Conservation (phyloP, 768 basidiomycete genomes). For the Leccinum longicurvipes region DNA sequence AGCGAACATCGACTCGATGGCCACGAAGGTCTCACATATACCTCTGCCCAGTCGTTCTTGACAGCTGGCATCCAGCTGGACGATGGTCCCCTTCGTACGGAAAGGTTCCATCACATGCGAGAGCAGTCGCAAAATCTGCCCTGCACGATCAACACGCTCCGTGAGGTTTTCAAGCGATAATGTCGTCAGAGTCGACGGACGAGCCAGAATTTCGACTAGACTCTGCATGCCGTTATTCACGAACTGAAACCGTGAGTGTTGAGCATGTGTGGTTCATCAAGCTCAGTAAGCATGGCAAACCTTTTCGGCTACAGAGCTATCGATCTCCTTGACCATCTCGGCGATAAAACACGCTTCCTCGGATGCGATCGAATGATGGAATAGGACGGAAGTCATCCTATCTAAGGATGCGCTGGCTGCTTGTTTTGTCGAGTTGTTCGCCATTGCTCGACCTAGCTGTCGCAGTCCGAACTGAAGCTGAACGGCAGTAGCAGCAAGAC, state of each 20-base stretch:
- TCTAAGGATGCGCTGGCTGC: conserved; percentile 63
- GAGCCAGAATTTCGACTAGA: conserved; percentile 54
- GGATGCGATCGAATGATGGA: conserved; percentile 68
- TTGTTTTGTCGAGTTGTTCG: conserved; percentile 47
- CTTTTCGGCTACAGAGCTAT: conserved; percentile 63
- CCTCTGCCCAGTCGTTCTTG: conserved; percentile 58
- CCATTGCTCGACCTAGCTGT: conserved; percentile 66
- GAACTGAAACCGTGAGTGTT: conserved; percentile 42
- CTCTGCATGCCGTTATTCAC: conserved; percentile 71
- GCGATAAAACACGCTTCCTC: conserved; percentile 83
- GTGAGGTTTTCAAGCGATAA: conserved; percentile 29
- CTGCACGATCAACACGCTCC: conserved; percentile 50
- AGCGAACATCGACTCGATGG: conserved; percentile 37
- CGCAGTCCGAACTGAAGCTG: conserved; percentile 74
- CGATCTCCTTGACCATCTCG: conserved; percentile 74
- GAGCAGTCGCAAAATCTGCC: conserved; percentile 67
- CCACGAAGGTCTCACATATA: conserved; percentile 45
- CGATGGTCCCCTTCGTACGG: conserved; percentile 43
- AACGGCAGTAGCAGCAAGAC: conserved; percentile 75
- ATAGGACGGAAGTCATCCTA: conserved; percentile 61
- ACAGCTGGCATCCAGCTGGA: conserved; percentile 43
- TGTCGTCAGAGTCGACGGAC: conserved; percentile 17
- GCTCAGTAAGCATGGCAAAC: conserved; percentile 30
- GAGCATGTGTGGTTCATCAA: not conserved
- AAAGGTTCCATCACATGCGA: conserved; percentile 67